Evolutionary conservation across 2,329 filamentous ascomycete species (phyloP).

Genomic region (Colletotrichum euphorbiae): DNA sequence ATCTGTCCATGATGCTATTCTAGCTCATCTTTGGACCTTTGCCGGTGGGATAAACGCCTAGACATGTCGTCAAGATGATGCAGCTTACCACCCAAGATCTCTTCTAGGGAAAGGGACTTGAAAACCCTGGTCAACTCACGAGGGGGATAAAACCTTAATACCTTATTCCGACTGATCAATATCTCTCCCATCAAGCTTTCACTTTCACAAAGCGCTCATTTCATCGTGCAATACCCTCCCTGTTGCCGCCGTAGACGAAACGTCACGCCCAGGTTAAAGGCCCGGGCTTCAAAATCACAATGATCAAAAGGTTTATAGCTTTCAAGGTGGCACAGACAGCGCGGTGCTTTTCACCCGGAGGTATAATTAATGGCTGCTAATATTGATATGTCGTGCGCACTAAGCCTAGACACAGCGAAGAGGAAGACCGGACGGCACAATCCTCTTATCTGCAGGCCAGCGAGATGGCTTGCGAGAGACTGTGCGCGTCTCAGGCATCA

Average conservation of each 20-base stretch:
- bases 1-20: background rate
- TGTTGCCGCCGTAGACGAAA: background rate
- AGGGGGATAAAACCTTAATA: no score
- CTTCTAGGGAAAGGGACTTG: no score
- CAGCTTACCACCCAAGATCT: no score
- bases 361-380: no score
- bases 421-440: background rate
- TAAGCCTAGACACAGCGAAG: background rate
- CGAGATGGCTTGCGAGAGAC: background rate
- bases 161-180: no score
- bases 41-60: background rate
- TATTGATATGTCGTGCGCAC: background rate
- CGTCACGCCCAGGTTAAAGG: background rate
- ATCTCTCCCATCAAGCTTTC: background rate
- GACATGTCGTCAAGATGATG: no score
- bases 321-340: background rate
- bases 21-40: background rate
- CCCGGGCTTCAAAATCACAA: background rate
- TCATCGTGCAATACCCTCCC: background rate
- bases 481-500: slow-evolving; percentile 7
- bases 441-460: background rate
- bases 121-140: no score
- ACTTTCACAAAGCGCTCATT: background rate
- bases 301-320: background rate
- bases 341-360: background rate